Evolutionary conservation across 768 basidiomycete genomes (phyloP), one percentile per base, ranked within the genome.

Genomic region (Dioszegia aurantiaca): DNA sequence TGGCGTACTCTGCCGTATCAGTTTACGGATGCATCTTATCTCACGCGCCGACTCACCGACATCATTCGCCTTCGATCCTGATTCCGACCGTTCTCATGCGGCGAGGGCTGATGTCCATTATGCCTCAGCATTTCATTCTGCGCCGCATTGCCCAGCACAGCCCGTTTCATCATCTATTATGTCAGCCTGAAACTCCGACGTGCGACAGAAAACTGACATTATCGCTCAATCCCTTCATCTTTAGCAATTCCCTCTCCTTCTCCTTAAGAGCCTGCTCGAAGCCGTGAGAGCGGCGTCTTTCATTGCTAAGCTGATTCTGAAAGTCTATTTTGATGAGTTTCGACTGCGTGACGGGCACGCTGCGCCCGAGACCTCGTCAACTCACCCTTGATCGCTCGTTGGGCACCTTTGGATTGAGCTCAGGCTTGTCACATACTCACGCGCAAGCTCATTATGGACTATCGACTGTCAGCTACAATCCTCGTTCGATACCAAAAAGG

Each of bases 191-290:
- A 23, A 19, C 16, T 36, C 11, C 4, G 14, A n/a, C 24, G 26
- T 8, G 21, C 16, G 9, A 12, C 2, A n/a, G 19, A 23, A 14
- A 40, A 19, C 51, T 53, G 14, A 41, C 51, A 24, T 53, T 40
- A 36, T 53, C 51, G 21, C 37, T 53, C 51, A 40, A 40, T 3
- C 51, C 37, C 24, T 53, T 53, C 51, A 53, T 40, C 37, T 53
- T 53, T 36, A 40, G 37, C 39, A 53, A 28, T 36, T 53, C 51
- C 51, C 51, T 23, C 11, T 53, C 51, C 39, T 53, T 53, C 51
- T 53, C 51, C 26, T 53, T 53, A 2, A 53, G 26, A 23, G 51
- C 51, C 37, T 53, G 51, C 51, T 53, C 37, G 28, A 53, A 53
- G 4, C 51, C 51, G 3, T 53, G 51, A 6, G 51, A 53, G 27